phyloP scores from a whole-genome alignment of 495 filamentous ascomycete genomes.

The Penicillium steckii region DNA sequence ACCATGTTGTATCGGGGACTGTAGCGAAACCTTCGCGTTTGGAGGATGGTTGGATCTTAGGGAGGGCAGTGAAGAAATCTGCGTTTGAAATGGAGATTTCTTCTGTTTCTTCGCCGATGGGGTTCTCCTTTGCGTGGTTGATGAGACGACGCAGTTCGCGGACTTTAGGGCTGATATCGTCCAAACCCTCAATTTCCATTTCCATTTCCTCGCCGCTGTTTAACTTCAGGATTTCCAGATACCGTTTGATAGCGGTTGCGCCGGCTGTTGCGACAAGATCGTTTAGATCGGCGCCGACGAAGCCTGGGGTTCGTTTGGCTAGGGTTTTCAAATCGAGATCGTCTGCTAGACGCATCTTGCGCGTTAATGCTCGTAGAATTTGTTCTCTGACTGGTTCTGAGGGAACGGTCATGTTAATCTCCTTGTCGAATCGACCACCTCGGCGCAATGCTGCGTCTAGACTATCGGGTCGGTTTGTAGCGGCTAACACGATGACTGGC shows the following conservation, averaged over 20 bases:
- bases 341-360: slow-evolving; percentile 63
- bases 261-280: slow-evolving; percentile 75
- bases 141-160: slow-evolving; percentile 54
- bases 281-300: slow-evolving; percentile 92
- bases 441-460: slow-evolving; percentile 84
- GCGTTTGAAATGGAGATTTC: slow-evolving; percentile 52
- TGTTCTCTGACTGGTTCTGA: slow-evolving; percentile 79
- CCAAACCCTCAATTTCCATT: slow-evolving; percentile 51
- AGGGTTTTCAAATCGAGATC: slow-evolving; percentile 78
- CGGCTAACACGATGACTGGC: slow-evolving; percentile 89
- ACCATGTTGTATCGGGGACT: slow-evolving; percentile 95
- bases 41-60: slow-evolving; percentile 86
- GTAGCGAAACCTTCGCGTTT: slow-evolving; percentile 97
- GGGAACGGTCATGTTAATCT: slow-evolving; percentile 95
- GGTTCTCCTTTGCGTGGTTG: slow-evolving; percentile 48
- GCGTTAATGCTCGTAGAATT: slow-evolving; percentile 76
- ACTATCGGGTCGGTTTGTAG: slow-evolving; percentile 89
- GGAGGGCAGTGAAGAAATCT: slow-evolving; percentile 76
- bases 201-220: slow-evolving; percentile 52
- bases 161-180: slow-evolving; percentile 41
- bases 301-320: slow-evolving; percentile 88
- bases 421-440: slow-evolving; percentile 84
- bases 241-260: slow-evolving; percentile 61
- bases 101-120: slow-evolving; percentile 43
- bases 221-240: slow-evolving; percentile 51